phyloP scores from a whole-genome alignment of 2,329 filamentous ascomycete genomes.

The Paraconiothyrium brasiliense region DNA sequence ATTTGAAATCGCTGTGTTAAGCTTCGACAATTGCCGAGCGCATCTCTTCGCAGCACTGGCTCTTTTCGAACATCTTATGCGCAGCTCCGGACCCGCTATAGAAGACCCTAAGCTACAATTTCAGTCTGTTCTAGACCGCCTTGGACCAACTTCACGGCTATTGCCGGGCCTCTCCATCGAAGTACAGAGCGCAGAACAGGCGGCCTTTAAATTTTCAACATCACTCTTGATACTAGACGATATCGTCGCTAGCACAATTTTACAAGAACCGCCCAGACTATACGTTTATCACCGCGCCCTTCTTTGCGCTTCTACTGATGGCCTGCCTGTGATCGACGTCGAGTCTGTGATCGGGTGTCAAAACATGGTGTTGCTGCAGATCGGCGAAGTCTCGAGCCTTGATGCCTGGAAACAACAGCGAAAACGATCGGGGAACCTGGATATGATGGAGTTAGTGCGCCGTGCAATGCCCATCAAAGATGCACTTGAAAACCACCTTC shows the following conservation, averaged over 20 bases:
- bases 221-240: conserved; percentile 48
- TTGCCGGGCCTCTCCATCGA: conserved; percentile 15
- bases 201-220: conserved; percentile 49
- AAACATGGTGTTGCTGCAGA: conserved; percentile 66
- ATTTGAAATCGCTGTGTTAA: conserved; percentile 60
- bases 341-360: conserved; percentile 64
- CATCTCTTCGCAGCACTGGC: conserved; percentile 62
- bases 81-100: background rate
- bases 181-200: conserved; percentile 47
- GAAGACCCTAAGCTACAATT: background rate
- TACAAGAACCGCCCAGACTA: conserved; percentile 42
- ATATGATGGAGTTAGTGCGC: conserved; percentile 56
- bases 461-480: conserved; percentile 55
- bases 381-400: conserved; percentile 64
- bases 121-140: conserved; percentile 8
- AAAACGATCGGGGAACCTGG: conserved; percentile 55
- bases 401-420: conserved; percentile 64
- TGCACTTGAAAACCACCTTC: conserved; percentile 1
- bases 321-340: conserved; percentile 52
- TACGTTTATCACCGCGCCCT: conserved; percentile 35
- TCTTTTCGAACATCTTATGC: conserved; percentile 56
- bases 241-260: conserved; percentile 47
- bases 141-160: conserved; percentile 11
- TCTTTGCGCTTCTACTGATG: conserved; percentile 26
- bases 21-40: conserved; percentile 60